A percentile compares a stretch with the other conserved stretches of the same genome.
These are phyloP conservation scores for Gloeostereum incarnatum DNA, from an alignment of 768 basidiomycete genomes.

Conservation along the genomic window DNA sequence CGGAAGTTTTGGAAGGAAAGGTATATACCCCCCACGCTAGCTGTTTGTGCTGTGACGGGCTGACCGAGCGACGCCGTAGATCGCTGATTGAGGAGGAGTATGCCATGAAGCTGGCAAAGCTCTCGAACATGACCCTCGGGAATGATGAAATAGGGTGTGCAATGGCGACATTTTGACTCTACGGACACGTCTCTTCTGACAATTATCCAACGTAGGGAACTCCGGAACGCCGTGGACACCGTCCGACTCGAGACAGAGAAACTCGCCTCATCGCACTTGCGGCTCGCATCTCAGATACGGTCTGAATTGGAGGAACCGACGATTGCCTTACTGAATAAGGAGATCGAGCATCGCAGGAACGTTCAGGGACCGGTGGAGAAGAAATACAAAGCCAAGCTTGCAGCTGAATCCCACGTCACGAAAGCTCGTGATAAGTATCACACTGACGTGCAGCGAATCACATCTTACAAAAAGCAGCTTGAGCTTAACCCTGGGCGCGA, in stretches of 20 bases:
- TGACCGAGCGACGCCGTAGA: constrained; percentile 28
- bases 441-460: constrained; percentile 85
- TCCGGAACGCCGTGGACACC: constrained; percentile 73
- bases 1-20: constrained; percentile 89
- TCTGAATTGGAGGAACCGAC: constrained; percentile 65
- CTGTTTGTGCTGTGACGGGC: not conserved
- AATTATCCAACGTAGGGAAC: constrained; percentile 43
- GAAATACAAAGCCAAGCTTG: constrained; percentile 81
- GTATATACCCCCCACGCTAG: constrained; percentile 33
- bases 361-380: constrained; percentile 80
- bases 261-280: constrained; percentile 64
- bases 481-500: constrained; percentile 90
- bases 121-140: constrained; percentile 71
- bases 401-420: constrained; percentile 75
- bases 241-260: constrained; percentile 78
- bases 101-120: constrained; percentile 71
- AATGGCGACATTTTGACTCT: too few relatives aligned
- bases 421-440: constrained; percentile 95
- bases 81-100: constrained; percentile 93
- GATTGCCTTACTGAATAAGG: constrained; percentile 49
- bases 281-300: constrained; percentile 67
- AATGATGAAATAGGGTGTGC: constrained; percentile 91
- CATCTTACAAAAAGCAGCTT: constrained; percentile 87
- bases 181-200: too few relatives aligned
- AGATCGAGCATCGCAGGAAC: constrained; percentile 64